These are phyloP conservation scores for Phialophora chinensis DNA, from an alignment of 2,329 filamentous ascomycete genomes.

Conservation along the genomic window DNA sequence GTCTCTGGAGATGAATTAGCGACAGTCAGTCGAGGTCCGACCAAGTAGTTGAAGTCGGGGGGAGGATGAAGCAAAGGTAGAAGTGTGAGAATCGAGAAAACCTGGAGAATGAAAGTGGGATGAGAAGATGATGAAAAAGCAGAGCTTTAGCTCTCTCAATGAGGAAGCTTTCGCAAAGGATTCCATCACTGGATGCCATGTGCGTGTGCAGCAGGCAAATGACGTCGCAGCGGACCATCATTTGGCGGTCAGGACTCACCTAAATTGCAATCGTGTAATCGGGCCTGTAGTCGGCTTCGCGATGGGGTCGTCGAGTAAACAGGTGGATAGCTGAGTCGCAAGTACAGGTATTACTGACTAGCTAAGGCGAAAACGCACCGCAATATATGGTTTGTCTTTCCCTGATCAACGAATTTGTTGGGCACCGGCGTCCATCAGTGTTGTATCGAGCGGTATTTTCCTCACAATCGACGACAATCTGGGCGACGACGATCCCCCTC, in stretches of 20 bases:
- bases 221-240: not conserved
- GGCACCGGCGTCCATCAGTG: slow-evolving; percentile 9
- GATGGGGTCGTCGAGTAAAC: not conserved
- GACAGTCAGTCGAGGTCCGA: slow-evolving; percentile 7
- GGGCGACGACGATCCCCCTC: slow-evolving; percentile 3
- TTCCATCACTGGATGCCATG: not conserved
- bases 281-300: not conserved
- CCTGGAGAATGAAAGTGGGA: slow-evolving; percentile 16
- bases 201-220: slow-evolving; percentile 13
- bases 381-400: slow-evolving; percentile 9
- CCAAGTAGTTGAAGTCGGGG: not conserved
- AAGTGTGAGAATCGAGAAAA: slow-evolving; percentile 8
- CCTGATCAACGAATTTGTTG: slow-evolving; percentile 10
- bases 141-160: slow-evolving; percentile 7
- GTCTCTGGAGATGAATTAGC: not conserved
- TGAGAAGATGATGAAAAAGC: slow-evolving; percentile 22
- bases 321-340: not conserved
- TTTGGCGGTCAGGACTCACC: slow-evolving; percentile 21
- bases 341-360: not conserved
- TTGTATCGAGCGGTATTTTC: slow-evolving; percentile 19
- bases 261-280: not conserved
- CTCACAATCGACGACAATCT: slow-evolving; percentile 3
- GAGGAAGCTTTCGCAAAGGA: not conserved
- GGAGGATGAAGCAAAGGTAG: not conserved
- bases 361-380: not conserved